Base-by-base conservation (phyloP, 768 basidiomycete species). In the Leccinum obscurum region DNA sequence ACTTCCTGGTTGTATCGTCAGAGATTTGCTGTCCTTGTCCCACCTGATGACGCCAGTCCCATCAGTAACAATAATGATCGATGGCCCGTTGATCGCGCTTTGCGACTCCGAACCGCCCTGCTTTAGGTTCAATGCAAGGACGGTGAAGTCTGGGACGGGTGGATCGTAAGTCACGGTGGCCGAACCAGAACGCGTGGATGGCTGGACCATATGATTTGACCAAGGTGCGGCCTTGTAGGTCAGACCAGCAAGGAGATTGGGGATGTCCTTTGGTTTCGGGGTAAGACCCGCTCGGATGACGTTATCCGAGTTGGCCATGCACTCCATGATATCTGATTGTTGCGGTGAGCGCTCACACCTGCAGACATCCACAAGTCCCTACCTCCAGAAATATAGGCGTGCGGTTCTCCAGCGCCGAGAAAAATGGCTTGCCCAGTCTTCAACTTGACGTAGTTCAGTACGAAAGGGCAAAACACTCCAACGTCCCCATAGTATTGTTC, bases 281-380 rank as follows among this genome's bases (percentile, higher is more conserved):
- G 97, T 99, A 44, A 99, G 86, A 14, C 97, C 97, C 7, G 97
- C 97, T 34, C 97, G 92, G 64, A 99, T 95, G 74, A 99, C 97
- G 73, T 98, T 98, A 78, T 99, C 97, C 0, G 93, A 95, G 62
- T 95, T 95, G 26, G 96, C 96, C 95, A 98, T 98, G 78, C 94
- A 96, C 71, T 98, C 97, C 70, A 98, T 93, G 74, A 95, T 95
- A 70, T 99, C 96, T 96, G 68, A 57, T 54, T 15, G 37, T 26
- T 32, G 17, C 44, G 30, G 62, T 60, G 30, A 66, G 53, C 15
- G 39, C 55, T 22, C 34, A 58, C 1, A 2, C 34, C 20, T 49
- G 24, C 4, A 50, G 24, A 5, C 28, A 44, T n/a, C 9, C 28
- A 44, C 32, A 59, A 54, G 46, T 28, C 62, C 85, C 63, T 66